phyloP scores from a whole-genome alignment of 148 eudicot species.

The Rhododendron simsii region DNA sequence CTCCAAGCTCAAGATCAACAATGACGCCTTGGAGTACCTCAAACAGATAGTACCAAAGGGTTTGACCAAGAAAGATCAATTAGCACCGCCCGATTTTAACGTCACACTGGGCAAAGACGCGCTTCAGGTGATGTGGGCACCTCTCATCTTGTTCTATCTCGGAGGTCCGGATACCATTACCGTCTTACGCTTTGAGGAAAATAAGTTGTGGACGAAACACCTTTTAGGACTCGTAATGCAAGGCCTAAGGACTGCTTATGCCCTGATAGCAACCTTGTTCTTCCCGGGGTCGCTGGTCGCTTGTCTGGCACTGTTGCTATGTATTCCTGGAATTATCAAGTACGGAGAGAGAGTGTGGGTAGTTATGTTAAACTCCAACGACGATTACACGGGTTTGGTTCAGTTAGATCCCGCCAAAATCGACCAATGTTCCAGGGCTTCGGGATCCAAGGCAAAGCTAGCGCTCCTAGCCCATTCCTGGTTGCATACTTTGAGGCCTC shows the following conservation, averaged over 20 bases:
- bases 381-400: not conserved
- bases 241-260: not conserved
- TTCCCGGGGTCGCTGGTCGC: not conserved
- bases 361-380: not conserved
- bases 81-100: too few relatives aligned
- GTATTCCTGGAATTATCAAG: conserved; percentile 3
- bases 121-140: conserved; percentile 8
- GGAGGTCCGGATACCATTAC: conserved; percentile 11
- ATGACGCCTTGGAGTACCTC: too few relatives aligned
- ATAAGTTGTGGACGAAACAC: not conserved
- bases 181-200: not conserved
- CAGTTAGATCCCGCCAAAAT: not conserved
- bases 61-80: too few relatives aligned
- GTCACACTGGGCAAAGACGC: not conserved
- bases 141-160: not conserved
- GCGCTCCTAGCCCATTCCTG: not conserved
- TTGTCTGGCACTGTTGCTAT: not conserved
- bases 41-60: too few relatives aligned
- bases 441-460: not conserved
- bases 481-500: not conserved
- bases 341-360: conserved; percentile 1
- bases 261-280: not conserved
- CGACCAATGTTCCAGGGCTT: too few relatives aligned
- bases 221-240: not conserved
- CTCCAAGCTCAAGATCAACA: not conserved